These are phyloP conservation scores for Alnus rubra DNA, from an alignment of 306 rosid species.

Conservation along the genomic window DNA sequence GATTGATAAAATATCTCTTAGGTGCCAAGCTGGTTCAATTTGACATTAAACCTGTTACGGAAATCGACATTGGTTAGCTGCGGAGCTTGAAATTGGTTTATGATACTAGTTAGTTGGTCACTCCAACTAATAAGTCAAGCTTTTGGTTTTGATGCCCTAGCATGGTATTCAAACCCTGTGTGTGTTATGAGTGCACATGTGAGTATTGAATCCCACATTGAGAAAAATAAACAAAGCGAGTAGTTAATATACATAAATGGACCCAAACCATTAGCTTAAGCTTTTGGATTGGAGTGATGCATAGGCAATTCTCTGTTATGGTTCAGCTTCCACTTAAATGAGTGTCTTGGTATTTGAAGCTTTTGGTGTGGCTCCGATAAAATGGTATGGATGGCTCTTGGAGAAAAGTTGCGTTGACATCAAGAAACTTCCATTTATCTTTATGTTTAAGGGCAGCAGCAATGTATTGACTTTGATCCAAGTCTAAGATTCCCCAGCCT, in stretches of 20 bases:
- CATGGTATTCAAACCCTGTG: background rate
- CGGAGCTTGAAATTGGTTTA: background rate
- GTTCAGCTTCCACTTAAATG: too few relatives aligned
- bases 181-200: background rate
- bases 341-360: too few relatives aligned
- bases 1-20: background rate
- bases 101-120: background rate
- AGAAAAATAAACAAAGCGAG: too few relatives aligned
- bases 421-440: background rate
- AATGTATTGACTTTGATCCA: background rate
- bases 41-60: background rate
- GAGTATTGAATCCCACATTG: too few relatives aligned
- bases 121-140: background rate
- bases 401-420: background rate
- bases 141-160: background rate
- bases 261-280: too few relatives aligned
- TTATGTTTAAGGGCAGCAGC: background rate
- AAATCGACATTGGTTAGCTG: background rate
- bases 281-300: too few relatives aligned
- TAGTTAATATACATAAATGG: too few relatives aligned
- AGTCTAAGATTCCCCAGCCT: background rate
- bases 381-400: too few relatives aligned
- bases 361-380: too few relatives aligned
- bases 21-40: background rate
- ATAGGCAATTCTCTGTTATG: too few relatives aligned